phyloP scores from a whole-genome alignment of 768 basidiomycete genomes.

The Royoungia palumana region DNA sequence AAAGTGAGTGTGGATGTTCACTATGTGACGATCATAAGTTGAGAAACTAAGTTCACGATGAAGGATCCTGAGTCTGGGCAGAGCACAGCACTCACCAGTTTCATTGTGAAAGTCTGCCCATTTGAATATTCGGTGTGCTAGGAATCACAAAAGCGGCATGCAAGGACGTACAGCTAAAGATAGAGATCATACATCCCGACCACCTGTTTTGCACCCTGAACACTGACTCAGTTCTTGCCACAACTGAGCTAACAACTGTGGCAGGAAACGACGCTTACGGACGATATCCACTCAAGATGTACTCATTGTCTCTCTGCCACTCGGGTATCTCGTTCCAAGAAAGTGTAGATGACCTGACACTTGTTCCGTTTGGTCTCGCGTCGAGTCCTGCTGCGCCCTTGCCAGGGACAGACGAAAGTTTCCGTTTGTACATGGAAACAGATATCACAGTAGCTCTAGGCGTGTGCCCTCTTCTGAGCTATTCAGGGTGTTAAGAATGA shows the following conservation, averaged over 20 bases:
- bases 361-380: background rate
- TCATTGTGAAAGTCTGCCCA: conserved; percentile 72
- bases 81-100: conserved; percentile 45
- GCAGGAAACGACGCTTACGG: conserved; percentile 39
- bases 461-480: background rate
- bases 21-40: conserved; percentile 35
- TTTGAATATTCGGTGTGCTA: conserved; percentile 17
- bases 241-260: conserved; percentile 3
- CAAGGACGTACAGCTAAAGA: conserved; percentile 59
- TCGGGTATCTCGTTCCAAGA: conserved; percentile 59
- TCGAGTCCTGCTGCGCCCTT: conserved; percentile 8
- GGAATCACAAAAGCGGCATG: conserved; percentile 10
- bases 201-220: conserved; percentile 57
- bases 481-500: conserved; percentile 6
- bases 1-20: conserved; percentile 85
- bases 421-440: conserved; percentile 16
- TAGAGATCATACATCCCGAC: conserved; percentile 58
- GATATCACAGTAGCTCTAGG: no score
- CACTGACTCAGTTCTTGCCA: background rate
- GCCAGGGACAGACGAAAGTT: background rate
- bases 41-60: conserved; percentile 1
- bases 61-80: background rate
- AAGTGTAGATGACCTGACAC: conserved; percentile 27
- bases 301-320: conserved; percentile 76
- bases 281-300: conserved; percentile 66